Evolutionary conservation across 208 protist species (phyloP).

Genomic region (Leptomonas seymouri): DNA sequence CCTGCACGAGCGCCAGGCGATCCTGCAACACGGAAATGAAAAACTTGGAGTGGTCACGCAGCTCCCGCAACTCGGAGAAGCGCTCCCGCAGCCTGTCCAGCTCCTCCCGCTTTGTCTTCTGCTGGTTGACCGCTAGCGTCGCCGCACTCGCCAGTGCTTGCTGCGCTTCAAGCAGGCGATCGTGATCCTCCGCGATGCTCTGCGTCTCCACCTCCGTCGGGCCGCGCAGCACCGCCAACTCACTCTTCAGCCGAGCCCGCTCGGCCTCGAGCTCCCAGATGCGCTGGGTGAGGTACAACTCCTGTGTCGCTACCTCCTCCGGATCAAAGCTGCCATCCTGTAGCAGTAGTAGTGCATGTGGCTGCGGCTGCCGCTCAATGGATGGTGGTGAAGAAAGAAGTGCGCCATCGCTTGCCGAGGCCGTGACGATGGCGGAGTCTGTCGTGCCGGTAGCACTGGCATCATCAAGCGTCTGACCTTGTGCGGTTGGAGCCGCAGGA

Average conservation of each 20-base stretch:
- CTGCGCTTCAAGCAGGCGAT: constrained; percentile 36
- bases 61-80: constrained; percentile 17
- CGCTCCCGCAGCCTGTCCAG: constrained; percentile 23
- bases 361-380: too few species aligned
- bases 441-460: background rate
- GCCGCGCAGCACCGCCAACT: constrained; percentile 35
- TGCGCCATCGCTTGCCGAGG: background rate
- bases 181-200: constrained; percentile 30
- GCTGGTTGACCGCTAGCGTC: constrained; percentile 22
- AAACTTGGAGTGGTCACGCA: constrained; percentile 21
- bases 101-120: constrained; percentile 24
- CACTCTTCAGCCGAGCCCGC: constrained; percentile 37
- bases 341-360: background rate
- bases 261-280: constrained; percentile 37
- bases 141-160: constrained; percentile 30
- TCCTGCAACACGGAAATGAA: constrained; percentile 24
- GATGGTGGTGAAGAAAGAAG: background rate
- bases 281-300: constrained; percentile 27
- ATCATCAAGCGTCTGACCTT: background rate
- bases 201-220: constrained; percentile 34
- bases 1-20: constrained; percentile 1
- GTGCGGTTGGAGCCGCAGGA: background rate
- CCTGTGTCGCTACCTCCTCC: constrained; percentile 25
- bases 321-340: constrained; percentile 3
- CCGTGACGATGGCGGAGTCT: too few species aligned